Evolutionary conservation across 1,284 basidiomycete genomes (phyloP).

Genomic region (Ustilago tritici): DNA sequence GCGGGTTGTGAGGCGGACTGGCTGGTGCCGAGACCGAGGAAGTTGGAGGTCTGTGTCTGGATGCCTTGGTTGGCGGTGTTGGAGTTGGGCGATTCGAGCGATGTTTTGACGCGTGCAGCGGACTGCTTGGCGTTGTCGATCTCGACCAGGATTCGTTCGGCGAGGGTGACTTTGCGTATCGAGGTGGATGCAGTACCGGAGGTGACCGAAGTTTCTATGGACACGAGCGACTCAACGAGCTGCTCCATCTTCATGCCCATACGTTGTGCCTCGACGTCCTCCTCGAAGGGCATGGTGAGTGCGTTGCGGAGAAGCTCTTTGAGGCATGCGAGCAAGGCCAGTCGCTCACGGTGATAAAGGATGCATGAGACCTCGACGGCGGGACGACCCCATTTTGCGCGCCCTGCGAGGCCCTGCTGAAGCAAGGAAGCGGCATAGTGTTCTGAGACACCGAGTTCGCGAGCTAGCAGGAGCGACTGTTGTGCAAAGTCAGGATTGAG

Average conservation of each 20-base stretch:
- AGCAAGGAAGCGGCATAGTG: slow-evolving; percentile 66
- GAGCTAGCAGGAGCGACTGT: slow-evolving; percentile 61
- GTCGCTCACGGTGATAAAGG: slow-evolving; percentile 64
- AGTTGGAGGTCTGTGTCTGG: slow-evolving; percentile 45
- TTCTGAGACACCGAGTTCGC: slow-evolving; percentile 63
- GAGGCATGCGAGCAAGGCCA: slow-evolving; percentile 62
- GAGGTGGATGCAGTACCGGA: slow-evolving; percentile 15
- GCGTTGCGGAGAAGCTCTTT: slow-evolving; percentile 61
- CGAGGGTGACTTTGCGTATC: slow-evolving; percentile 33
- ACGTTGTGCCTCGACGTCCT: slow-evolving; percentile 50
- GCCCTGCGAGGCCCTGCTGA: slow-evolving; percentile 60
- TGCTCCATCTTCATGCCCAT: slow-evolving; percentile 62
- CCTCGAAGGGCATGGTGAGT: slow-evolving; percentile 60
- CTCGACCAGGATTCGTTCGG: slow-evolving; percentile 50
- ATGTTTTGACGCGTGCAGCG: slow-evolving; percentile 40
- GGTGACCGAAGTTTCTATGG: slow-evolving; percentile 31
- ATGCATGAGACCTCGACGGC: slow-evolving; percentile 65
- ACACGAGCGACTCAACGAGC: slow-evolving; percentile 57
- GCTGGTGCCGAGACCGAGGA: slow-evolving; percentile 43
- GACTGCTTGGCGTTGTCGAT: slow-evolving; percentile 50
- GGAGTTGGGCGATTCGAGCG: slow-evolving; percentile 43
- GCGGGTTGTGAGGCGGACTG: slow-evolving; percentile 27
- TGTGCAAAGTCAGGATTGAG: slow-evolving; percentile 67
- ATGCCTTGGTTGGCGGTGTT: slow-evolving; percentile 32
- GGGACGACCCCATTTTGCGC: slow-evolving; percentile 62